phyloP scores from a whole-genome alignment of 306 rosid species.

The Vigna reflexopilosa region DNA sequence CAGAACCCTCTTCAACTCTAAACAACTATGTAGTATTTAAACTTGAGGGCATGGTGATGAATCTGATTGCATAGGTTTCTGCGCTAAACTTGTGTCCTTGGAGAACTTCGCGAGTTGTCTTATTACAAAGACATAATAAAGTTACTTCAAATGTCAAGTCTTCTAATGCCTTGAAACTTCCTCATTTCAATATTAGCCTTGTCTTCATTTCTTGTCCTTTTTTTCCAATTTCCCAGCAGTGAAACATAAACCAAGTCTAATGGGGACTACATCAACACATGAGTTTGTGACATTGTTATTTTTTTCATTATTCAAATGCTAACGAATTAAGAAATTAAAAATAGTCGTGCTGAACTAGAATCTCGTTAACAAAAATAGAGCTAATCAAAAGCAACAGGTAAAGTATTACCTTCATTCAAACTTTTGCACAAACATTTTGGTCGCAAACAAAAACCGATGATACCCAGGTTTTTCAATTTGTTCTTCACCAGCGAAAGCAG shows the following conservation, averaged over 20 bases:
- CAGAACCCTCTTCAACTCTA: not conserved
- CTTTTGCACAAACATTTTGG: conserved; percentile 30
- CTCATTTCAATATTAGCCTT: conserved; percentile 34
- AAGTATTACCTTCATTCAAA: not conserved
- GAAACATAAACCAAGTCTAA: conserved; percentile 4
- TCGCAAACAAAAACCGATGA: conserved; percentile 53
- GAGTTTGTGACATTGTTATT: not conserved
- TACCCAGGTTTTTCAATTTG: conserved; percentile 54
- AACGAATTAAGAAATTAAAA: not conserved
- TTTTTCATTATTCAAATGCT: not conserved
- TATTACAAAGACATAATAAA: conserved; percentile 33
- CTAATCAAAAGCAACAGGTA: not conserved
- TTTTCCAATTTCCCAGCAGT: not conserved
- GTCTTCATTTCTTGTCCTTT: conserved; percentile 29
- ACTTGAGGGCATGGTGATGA: conserved; percentile 27
- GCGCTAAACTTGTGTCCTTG: conserved; percentile 28
- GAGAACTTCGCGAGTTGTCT: conserved; percentile 46
- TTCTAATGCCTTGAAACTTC: conserved; percentile 44
- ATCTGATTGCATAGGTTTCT: conserved; percentile 38
- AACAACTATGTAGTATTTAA: not conserved
- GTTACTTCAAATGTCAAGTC: conserved; percentile 17
- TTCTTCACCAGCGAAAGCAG: conserved; percentile 45
- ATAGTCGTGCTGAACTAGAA: not conserved
- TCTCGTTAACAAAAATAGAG: not conserved
- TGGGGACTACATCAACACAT: conserved; percentile 3